Evolutionary conservation across 2,329 filamentous ascomycete species (phyloP), one percentile per base, ranked within the genome.

Genomic region (Berkeleyomyces basicola): DNA sequence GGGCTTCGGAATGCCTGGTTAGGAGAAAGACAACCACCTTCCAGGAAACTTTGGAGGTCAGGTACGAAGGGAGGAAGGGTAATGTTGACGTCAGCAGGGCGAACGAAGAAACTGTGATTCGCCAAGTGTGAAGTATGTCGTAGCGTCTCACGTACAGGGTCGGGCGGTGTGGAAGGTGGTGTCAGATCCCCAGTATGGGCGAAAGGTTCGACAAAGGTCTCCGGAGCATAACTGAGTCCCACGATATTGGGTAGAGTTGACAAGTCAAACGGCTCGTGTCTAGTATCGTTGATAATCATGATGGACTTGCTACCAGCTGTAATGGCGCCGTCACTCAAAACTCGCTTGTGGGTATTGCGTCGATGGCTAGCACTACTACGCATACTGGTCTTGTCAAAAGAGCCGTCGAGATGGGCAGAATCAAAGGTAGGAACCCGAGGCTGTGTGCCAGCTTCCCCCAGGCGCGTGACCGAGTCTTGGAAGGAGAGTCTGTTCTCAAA

Each of bases 261-360:
- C n/a, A 78, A 71, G 7, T 81, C 74, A 4, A 75, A 74, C 0
- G 77, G 74, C 14, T 79, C 67, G 9, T 39, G 44, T 14, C 39
- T 58, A 31, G 84, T 86, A 40, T 82, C 83, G 64, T 95, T 88
- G 43, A 95, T 83, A 69, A 96, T 95, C 62, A 96, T 80, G 67
- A 96, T 95, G 0, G 90, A 95, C 70, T 91, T 86, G 76, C 89
- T 95, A n/a, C 89, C 88, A 9, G 79, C 78, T 0, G 90, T 93
- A 53, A 92, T 81, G 4, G 73, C 80, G 67, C 76, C 76, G 65
- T 83, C 80, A 66, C 80, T 82, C 10, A 71, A 67, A 1, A 79
- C 78, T 53, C 79, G 73, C 61, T 58, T 58, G 2, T 67, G 64
- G 6, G 51, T 36, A 14, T 70, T 23, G 4, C 33, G 14, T 31